Base-by-base conservation (phyloP, 305 asterid genomes). In the Fraxinus sp. region DNA sequence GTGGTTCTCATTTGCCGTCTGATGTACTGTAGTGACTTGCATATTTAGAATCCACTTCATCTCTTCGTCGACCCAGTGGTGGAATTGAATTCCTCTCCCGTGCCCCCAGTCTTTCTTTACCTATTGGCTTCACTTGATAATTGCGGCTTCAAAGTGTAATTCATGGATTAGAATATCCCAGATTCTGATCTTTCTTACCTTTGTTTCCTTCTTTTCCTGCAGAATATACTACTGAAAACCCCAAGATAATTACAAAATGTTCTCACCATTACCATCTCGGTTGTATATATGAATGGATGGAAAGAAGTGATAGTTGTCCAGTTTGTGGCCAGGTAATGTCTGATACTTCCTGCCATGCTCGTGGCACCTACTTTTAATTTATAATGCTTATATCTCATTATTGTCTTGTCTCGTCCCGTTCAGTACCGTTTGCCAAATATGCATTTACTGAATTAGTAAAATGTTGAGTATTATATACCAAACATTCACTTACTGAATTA, bases 211-310 rank as follows among this genome's bases (percentile, higher is more conserved):
- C 16, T 43, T 43, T 11, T 43, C 52, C 52, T 49, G 90, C 97
- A 94, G 97, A 94, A 82, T 93, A 94, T 81, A 93, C 93, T 13
- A 79, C 84, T 68, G 98, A 92, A 84, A 95, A 95, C 86, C 97
- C 97, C n/a, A 95, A 88, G 86, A 95, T 93, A 85, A 78, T 89
- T 59, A 92, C 96, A 79, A 90, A 91, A 86, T 93, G 97, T 86
- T 86, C 86, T 82, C 98, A 95, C 86, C 97, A 95, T 89, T 95
- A 88, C 85, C 98, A 95, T 89, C 97, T 95, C 80, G 93, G 97
- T 84, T 95, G 98, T 89, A 92, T 95, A 91, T 95, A 95, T 68
- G 98, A 95, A 87, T 95, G 98, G 98, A 93, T 95, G 98, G 98
- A 95, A 89, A 91, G 97, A 87, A 95, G 97, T 84, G 96, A 95